phyloP scores from a whole-genome alignment of 2,329 filamentous ascomycete genomes.

The Aspergillus floridensis region DNA sequence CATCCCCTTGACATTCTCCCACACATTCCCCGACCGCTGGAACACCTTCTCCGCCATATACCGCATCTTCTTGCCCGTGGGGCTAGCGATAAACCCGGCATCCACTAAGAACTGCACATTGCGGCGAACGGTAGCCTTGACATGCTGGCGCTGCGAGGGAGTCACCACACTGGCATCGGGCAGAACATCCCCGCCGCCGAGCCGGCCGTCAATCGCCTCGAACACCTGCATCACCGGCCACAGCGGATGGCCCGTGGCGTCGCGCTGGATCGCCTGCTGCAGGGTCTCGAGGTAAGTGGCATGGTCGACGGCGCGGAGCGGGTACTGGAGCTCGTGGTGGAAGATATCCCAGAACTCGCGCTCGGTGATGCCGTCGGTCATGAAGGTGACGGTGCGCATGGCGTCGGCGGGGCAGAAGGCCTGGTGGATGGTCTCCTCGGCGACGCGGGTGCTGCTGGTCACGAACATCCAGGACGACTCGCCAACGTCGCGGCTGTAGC shows the following conservation, averaged over 20 bases:
- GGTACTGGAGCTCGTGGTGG: conserved; percentile 12
- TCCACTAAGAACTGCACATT: conserved; percentile 16
- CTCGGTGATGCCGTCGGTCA: conserved; percentile 13
- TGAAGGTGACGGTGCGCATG: conserved; percentile 8
- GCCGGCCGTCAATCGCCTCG: conserved; percentile 9
- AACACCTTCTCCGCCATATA: conserved; percentile 17
- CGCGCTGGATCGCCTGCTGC: conserved; percentile 5
- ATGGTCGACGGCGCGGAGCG: conserved; percentile 2
- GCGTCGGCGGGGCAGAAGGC: conserved; percentile 10
- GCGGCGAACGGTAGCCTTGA: conserved; percentile 13
- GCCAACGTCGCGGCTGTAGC: conserved; percentile 6
- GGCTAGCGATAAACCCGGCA: conserved; percentile 14
- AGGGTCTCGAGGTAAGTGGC: conserved; percentile 10
- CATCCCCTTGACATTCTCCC: conserved; percentile 18
- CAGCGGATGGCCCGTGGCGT: conserved; percentile 8
- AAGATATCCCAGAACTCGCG: conserved; percentile 18
- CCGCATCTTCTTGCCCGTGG: conserved; percentile 15
- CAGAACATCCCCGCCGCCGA: conserved; percentile 6
- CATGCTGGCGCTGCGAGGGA: conserved; percentile 14
- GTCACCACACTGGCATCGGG: conserved; percentile 9
- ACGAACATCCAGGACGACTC: conserved; percentile 13
- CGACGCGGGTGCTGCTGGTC: conserved; percentile 9
- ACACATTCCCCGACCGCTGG: conserved; percentile 14
- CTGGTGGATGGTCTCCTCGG: conserved; percentile 13
- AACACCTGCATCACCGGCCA: conserved; percentile 13